Evolutionary conservation across 257 asterid species (phyloP).

Genomic region (Solanum etuberosum): DNA sequence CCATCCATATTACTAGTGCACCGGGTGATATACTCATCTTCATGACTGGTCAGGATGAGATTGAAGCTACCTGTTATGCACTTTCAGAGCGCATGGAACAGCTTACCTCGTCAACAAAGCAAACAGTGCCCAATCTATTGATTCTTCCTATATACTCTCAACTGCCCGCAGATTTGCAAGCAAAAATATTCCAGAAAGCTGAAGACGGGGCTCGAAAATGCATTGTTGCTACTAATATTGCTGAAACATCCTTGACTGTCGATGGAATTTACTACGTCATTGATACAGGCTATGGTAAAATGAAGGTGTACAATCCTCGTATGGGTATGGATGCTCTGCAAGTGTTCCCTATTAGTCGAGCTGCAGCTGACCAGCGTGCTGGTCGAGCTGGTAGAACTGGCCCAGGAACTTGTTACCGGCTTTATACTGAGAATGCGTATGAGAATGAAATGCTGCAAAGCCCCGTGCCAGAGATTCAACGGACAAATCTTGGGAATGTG

Average conservation of each 20-base stretch:
- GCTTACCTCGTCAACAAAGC: slow-evolving; percentile 52
- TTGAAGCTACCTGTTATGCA: slow-evolving; percentile 92
- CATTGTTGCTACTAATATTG: slow-evolving; percentile 91
- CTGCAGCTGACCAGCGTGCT: slow-evolving; percentile 95
- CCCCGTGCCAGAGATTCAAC: slow-evolving; percentile 93
- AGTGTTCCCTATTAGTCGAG: slow-evolving; percentile 91
- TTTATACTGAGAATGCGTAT: slow-evolving; percentile 78
- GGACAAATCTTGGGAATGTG: slow-evolving; percentile 94
- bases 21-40: slow-evolving; percentile 95
- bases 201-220: slow-evolving; percentile 97
- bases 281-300: slow-evolving; percentile 85
- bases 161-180: slow-evolving; percentile 96
- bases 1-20: slow-evolving; percentile 83
- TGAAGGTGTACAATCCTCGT: slow-evolving; percentile 93
- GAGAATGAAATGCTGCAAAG: slow-evolving; percentile 79
- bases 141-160: slow-evolving; percentile 97
- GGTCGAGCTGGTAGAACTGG: slow-evolving; percentile 99
- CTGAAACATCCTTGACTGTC: slow-evolving; percentile 90
- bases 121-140: slow-evolving; percentile 63
- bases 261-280: slow-evolving; percentile 91
- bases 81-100: slow-evolving; percentile 91
- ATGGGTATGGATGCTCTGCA: slow-evolving; percentile 99
- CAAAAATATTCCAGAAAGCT: slow-evolving; percentile 83
- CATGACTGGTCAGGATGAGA: slow-evolving; percentile 99
- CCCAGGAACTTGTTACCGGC: slow-evolving; percentile 94